Evolutionary conservation across 352 stramenopile genomes (phyloP), one percentile per base, ranked within the genome.

Genomic region (Phytopythium litorale): DNA sequence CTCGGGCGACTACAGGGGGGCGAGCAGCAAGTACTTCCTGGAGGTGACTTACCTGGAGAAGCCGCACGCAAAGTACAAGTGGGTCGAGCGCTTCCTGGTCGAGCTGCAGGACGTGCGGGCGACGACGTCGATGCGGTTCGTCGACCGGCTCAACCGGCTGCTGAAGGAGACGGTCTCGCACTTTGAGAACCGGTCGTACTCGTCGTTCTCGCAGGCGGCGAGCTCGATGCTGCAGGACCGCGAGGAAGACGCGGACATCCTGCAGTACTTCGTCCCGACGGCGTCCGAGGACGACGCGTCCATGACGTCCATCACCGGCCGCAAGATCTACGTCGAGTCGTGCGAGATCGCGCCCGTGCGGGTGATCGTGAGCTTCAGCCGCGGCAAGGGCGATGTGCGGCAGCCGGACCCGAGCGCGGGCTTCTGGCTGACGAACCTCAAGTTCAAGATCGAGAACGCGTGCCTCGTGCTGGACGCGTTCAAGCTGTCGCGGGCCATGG

Each of bases 401-500:
- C 58, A 59, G 35, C 23, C 57, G 18, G 62, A 69, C 40, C 48
- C 50, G 8, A 75, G 65, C 32, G 71, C 76, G 30, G 72, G 78
- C 3, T 95, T 93, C 46, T 95, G 84, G 86, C 69, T 95, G 15
- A 76, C 79, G 1, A 88, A 93, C 61, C 71, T 95, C 16, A 93
- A 93, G 65, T 62, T 95, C 56, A 88, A 91, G 72, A 93, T 95
- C 59, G 85, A 95, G 46, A 91, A 93, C 62, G 86, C 86, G 21
- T 92, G 79, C 58, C 62, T 95, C n/a, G 84, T 76, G 6, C 67
- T 95, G 1, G 79, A 87, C 25, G 78, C 71, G 19, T 95, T 87
- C 64, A 74, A 71, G 35, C 38, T 95, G 25, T 70, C 76, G 3
- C 79, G 91, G 35, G 86, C 84, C 13, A 62, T 93, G 59, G 84